Conservation (phyloP, 1,139 yeast species). For the Zhuliangozyma blackwelliae region DNA sequence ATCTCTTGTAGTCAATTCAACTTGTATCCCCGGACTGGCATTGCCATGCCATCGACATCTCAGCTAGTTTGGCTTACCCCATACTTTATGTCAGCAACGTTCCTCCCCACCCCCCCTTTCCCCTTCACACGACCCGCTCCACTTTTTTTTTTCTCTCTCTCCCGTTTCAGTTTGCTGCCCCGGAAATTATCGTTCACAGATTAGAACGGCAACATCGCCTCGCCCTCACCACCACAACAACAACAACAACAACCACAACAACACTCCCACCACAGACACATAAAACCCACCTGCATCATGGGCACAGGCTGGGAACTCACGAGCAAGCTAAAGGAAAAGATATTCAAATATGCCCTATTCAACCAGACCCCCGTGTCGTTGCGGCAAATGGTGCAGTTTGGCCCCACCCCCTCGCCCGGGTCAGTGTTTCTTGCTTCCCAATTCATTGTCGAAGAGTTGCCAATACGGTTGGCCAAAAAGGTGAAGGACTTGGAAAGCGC, state of each 20-base stretch:
- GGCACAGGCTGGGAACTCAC: constrained; percentile 47
- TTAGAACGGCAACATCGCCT: too few species aligned
- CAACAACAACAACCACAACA: neutral
- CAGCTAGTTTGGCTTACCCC: too few species aligned
- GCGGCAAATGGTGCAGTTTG: constrained; percentile 92
- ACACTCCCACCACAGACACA: neutral
- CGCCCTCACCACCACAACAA: neutral
- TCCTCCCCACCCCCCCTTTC: too few species aligned
- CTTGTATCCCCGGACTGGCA: too few species aligned
- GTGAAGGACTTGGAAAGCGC: constrained; percentile 80
- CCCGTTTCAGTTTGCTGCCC: too few species aligned
- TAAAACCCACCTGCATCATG: constrained; percentile 16
- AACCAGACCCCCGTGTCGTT: constrained; percentile 84
- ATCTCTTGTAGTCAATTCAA: too few species aligned
- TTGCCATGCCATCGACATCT: too few species aligned
- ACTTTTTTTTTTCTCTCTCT: too few species aligned
- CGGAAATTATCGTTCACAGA: too few species aligned
- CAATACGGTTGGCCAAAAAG: constrained; percentile 80
- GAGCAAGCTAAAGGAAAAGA: constrained; percentile 33
- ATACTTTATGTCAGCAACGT: too few species aligned
- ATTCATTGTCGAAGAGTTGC: constrained; percentile 82
- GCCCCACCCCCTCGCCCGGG: constrained; percentile 73
- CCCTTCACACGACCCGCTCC: too few species aligned
- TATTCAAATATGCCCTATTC: constrained; percentile 58
- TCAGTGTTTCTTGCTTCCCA: constrained; percentile 79